phyloP scores from a whole-genome alignment of 148 eudicot genomes.

The Nyssa sinensis region DNA sequence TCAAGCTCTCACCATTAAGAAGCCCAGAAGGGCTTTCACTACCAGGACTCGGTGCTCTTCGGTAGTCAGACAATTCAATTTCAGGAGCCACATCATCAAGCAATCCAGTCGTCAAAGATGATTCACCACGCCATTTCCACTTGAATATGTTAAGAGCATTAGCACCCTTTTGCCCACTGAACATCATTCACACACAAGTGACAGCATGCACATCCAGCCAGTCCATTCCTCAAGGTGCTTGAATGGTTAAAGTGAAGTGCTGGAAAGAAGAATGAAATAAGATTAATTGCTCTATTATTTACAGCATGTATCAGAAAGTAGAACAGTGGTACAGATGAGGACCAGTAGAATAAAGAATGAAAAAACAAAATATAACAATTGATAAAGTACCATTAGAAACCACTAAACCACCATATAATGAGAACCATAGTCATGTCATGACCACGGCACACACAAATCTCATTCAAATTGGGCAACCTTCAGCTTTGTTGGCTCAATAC shows the following conservation, averaged over 20 bases:
- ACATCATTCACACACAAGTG: conserved; percentile 70
- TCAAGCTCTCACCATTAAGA: conserved; percentile 82
- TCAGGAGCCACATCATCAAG: conserved; percentile 59
- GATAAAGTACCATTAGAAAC: no score
- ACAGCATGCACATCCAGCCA: conserved; percentile 44
- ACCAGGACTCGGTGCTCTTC: conserved; percentile 71
- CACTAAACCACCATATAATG: neutral
- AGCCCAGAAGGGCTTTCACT: conserved; percentile 98
- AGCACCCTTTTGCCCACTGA: conserved; percentile 66
- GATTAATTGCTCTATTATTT: neutral
- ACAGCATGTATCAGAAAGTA: neutral
- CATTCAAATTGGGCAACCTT: no score
- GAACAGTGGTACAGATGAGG: neutral
- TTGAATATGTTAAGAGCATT: conserved; percentile 64
- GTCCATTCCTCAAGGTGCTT: conserved; percentile 68
- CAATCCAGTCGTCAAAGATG: conserved; percentile 58
- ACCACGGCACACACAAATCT: no score
- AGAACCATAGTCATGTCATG: no score
- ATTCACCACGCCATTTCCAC: conserved; percentile 56
- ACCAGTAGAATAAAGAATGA: neutral
- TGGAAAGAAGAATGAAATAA: conserved; percentile 14
- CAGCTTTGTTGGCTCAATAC: no score
- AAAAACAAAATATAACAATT: neutral
- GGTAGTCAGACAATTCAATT: conserved; percentile 82
- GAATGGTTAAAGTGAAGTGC: conserved; percentile 25